Evolutionary conservation across 208 protist genomes (phyloP).

Genomic region (Borovskyia barvae): DNA sequence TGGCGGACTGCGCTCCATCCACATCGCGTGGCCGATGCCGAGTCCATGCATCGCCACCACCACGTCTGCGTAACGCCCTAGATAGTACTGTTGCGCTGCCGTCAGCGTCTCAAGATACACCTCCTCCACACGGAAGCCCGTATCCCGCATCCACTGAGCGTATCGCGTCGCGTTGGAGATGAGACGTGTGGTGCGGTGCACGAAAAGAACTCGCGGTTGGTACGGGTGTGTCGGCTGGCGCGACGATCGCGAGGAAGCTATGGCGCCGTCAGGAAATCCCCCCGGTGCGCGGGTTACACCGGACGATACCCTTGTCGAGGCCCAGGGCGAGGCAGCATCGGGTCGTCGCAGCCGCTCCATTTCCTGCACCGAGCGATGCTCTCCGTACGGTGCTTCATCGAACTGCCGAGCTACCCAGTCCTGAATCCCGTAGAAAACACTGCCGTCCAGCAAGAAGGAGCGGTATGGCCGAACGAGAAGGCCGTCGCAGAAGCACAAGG

Average conservation of each 20-base stretch:
- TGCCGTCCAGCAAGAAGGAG: constrained; percentile 9
- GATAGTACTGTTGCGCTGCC: constrained; percentile 42
- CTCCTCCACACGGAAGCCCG: constrained; percentile 49
- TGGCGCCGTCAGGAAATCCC: too few species aligned
- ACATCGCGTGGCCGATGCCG: constrained; percentile 45
- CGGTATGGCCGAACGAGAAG: constrained; percentile 16
- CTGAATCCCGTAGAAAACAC: constrained; percentile 20
- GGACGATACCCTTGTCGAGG: neutral
- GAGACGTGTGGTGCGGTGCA: constrained; percentile 31
- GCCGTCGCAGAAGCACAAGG: constrained; percentile 29
- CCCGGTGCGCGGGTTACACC: too few species aligned
- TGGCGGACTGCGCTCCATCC: constrained; percentile 42
- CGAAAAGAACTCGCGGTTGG: constrained; percentile 33
- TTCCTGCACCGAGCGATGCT: constrained; percentile 7
- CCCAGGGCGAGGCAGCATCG: neutral
- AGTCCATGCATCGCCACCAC: constrained; percentile 60
- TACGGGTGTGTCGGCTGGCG: neutral
- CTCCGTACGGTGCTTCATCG: constrained; percentile 6
- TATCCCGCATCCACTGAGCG: constrained; percentile 21
- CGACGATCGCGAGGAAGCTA: neutral
- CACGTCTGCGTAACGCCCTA: constrained; percentile 47
- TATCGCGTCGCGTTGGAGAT: constrained; percentile 30
- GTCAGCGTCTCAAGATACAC: constrained; percentile 31
- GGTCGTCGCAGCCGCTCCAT: constrained; percentile 19
- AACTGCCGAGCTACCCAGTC: constrained; percentile 26